These are phyloP conservation scores for Hericium erinaceus DNA, from an alignment of 768 basidiomycete species.

Conservation along the genomic window DNA sequence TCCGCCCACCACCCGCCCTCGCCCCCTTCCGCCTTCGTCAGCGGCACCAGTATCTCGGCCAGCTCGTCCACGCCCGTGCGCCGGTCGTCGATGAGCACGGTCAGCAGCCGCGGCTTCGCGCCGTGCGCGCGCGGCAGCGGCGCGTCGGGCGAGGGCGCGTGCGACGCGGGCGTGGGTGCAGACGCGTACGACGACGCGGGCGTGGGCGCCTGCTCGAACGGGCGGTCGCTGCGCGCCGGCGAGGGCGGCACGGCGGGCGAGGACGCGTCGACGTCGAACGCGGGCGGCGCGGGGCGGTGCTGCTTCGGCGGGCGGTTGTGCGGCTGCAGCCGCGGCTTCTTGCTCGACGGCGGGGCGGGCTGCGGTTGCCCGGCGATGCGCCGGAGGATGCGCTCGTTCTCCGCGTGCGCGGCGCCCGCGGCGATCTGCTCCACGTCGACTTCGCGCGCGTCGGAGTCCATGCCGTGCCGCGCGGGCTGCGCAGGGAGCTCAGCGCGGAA, in stretches of 20 bases:
- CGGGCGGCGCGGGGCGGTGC: no score
- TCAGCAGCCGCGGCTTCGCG: constrained; percentile 40
- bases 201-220: background rate
- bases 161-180: background rate
- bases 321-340: background rate
- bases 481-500: background rate
- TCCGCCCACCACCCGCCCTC: constrained; percentile 65
- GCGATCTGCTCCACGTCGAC: no score
- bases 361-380: background rate
- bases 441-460: background rate
- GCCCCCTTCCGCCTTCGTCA: constrained; percentile 36
- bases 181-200: background rate
- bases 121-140: background rate
- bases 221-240: no score
- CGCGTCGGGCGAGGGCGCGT: constrained; percentile 1
- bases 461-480: background rate
- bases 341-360: background rate
- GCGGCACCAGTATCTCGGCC: constrained; percentile 56
- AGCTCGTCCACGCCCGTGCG: constrained; percentile 48
- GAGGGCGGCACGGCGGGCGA: no score
- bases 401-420: no score
- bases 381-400: no score
- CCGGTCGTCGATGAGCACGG: constrained; percentile 56
- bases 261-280: no score
- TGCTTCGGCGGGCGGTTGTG: background rate